Evolutionary conservation across 2,329 filamentous ascomycete genomes (phyloP).

Genomic region (Bipolaris sorokiniana): DNA sequence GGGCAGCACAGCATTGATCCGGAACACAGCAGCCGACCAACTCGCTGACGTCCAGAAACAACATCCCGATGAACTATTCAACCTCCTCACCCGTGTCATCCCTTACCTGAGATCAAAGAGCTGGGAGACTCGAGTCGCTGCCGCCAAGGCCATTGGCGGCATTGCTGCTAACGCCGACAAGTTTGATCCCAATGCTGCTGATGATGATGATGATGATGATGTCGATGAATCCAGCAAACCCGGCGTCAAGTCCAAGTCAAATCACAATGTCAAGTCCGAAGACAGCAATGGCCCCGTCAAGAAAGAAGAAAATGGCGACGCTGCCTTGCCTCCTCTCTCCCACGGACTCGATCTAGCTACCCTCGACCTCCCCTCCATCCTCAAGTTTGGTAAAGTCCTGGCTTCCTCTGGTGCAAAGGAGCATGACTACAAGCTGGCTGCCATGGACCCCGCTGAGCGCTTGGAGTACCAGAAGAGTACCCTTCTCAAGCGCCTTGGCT

Average conservation of each 20-base stretch:
- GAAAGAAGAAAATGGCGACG: conserved; percentile 60
- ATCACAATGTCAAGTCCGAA: conserved; percentile 64
- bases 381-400: conserved; percentile 83
- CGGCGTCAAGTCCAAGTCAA: conserved; percentile 51
- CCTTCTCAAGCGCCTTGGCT: conserved; percentile 77
- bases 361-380: conserved; percentile 78
- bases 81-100: conserved; percentile 90
- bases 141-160: conserved; percentile 91
- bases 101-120: conserved; percentile 93
- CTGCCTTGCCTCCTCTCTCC: conserved; percentile 52
- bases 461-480: conserved; percentile 90
- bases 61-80: conserved; percentile 96
- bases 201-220: conserved; percentile 59
- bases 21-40: conserved; percentile 96
- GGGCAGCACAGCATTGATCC: conserved; percentile 92
- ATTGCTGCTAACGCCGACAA: conserved; percentile 87
- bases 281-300: conserved; percentile 52
- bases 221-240: conserved; percentile 68
- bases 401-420: conserved; percentile 80
- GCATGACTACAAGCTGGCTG: conserved; percentile 82
- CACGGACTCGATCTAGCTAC: conserved; percentile 74
- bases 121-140: conserved; percentile 94
- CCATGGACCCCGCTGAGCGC: conserved; percentile 79
- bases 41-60: conserved; percentile 97
- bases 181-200: conserved; percentile 81